A percentile compares a stretch with the other conserved stretches of the same genome.
phyloP scores from a whole-genome alignment of 129 eudicot genomes.

The Flaveria ramosissima region DNA sequence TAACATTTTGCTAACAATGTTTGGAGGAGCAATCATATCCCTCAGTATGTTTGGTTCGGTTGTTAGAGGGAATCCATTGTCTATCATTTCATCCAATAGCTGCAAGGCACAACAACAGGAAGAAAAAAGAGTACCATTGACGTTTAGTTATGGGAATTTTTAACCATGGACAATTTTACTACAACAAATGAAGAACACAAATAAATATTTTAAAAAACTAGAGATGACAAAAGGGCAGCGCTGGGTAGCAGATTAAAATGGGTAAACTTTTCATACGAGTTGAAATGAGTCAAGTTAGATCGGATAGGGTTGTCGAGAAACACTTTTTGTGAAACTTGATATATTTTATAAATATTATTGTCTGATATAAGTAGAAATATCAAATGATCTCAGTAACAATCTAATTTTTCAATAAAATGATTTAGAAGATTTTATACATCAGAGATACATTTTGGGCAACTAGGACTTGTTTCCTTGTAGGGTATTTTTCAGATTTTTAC shows the following conservation, averaged over 20 bases:
- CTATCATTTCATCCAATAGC: constrained; percentile 99
- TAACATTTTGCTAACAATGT: constrained; percentile 87
- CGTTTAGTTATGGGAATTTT: constrained; percentile 10
- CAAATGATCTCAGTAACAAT: not conserved
- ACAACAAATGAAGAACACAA: constrained; percentile 12
- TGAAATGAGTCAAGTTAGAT: not conserved
- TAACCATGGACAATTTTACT: not conserved
- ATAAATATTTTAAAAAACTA: not conserved
- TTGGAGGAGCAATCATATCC: constrained; percentile 98
- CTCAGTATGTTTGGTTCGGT: constrained; percentile 88
- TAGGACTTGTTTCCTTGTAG: not conserved
- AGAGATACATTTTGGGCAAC: not conserved
- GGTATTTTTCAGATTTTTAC: not conserved
- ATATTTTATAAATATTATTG: not conserved
- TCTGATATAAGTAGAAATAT: not conserved
- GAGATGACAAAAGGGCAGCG: not conserved
- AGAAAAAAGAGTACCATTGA: not conserved
- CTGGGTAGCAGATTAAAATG: not conserved
- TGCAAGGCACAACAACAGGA: constrained; percentile 39
- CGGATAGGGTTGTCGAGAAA: not conserved
- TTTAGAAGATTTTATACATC: constrained; percentile 1
- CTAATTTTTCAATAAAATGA: not conserved
- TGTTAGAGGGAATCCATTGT: constrained; percentile 95
- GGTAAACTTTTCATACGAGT: not conserved
- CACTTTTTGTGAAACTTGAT: not conserved